phyloP scores from a whole-genome alignment of 148 eudicot genomes.

The Tetragonia tetragonoides region DNA sequence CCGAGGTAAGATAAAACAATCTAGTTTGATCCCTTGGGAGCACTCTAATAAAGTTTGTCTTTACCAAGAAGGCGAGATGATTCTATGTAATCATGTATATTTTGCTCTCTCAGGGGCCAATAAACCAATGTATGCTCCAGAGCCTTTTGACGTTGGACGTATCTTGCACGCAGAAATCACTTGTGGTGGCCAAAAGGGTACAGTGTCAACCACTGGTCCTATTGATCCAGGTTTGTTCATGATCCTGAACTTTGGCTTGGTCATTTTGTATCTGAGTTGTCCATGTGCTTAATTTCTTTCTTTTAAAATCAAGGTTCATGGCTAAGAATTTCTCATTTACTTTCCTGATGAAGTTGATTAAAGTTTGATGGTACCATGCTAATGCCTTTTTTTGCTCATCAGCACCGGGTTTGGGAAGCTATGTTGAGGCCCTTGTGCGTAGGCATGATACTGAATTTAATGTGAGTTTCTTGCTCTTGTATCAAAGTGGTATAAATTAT shows the following conservation, averaged over 20 bases:
- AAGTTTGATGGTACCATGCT: background rate
- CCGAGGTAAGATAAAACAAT: too few relatives aligned
- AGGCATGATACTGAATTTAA: slow-evolving; percentile 88
- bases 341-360: too few relatives aligned
- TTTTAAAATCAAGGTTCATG: background rate
- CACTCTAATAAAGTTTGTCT: background rate
- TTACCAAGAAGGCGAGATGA: background rate
- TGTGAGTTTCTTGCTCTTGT: slow-evolving; percentile 38
- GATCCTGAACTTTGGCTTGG: background rate
- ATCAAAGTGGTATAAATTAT: background rate
- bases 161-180: slow-evolving; percentile 68
- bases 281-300: background rate
- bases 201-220: slow-evolving; percentile 69
- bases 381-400: slow-evolving; percentile 29
- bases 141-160: slow-evolving; percentile 89
- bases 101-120: slow-evolving; percentile 64
- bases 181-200: slow-evolving; percentile 39
- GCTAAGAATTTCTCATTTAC: too few relatives aligned
- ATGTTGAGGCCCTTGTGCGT: slow-evolving; percentile 90
- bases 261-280: background rate
- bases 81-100: background rate
- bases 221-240: slow-evolving; percentile 77
- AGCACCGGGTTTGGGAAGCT: slow-evolving; percentile 99
- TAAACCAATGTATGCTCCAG: slow-evolving; percentile 90
- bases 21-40: background rate